phyloP scores from a whole-genome alignment of 805 yeast species.

The Clavispora phyllophila region DNA sequence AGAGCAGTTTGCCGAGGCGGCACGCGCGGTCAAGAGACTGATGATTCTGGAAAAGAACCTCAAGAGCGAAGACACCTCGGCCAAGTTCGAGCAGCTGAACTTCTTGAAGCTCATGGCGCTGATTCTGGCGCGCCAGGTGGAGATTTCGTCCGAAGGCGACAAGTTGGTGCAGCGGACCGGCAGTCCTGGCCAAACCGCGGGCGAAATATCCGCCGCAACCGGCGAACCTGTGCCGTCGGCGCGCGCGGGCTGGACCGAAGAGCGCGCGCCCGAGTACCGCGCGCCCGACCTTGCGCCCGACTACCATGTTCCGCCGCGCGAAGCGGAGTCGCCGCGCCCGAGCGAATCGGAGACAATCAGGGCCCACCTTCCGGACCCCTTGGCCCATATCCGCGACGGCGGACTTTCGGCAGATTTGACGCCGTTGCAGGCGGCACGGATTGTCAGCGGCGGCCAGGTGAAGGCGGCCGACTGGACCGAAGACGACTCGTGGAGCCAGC shows the following conservation, averaged over 20 bases:
- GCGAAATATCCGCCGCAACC: too few relatives aligned
- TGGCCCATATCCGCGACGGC: conserved; percentile 40
- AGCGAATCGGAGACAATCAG: conserved; percentile 12
- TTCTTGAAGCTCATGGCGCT: conserved; percentile 37
- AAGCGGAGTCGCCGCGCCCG: neutral
- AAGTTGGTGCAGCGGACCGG: conserved; percentile 25
- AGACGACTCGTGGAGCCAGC: conserved; percentile 20
- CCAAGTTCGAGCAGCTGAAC: conserved; percentile 31
- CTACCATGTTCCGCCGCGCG: conserved; percentile 2
- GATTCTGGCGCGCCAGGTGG: conserved; percentile 34
- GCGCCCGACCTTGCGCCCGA: conserved; percentile 8
- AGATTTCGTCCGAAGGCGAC: conserved; percentile 30
- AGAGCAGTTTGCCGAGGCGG: conserved; percentile 36
- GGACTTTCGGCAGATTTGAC: conserved; percentile 23
- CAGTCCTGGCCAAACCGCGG: neutral
- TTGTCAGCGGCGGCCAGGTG: conserved; percentile 39
- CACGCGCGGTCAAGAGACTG: conserved; percentile 29
- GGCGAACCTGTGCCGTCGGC: too few relatives aligned
- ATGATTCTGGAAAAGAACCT: conserved; percentile 27
- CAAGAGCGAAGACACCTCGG: conserved; percentile 22
- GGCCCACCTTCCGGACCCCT: conserved; percentile 38
- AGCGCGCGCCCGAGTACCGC: conserved; percentile 7
- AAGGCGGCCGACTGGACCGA: conserved; percentile 31
- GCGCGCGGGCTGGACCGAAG: too few relatives aligned
- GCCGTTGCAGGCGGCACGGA: conserved; percentile 36